A percentile compares a stretch with the other conserved stretches of the same genome.
Conservation (phyloP, 2,329 filamentous ascomycete species). For the Cladosporium sp. region DNA sequence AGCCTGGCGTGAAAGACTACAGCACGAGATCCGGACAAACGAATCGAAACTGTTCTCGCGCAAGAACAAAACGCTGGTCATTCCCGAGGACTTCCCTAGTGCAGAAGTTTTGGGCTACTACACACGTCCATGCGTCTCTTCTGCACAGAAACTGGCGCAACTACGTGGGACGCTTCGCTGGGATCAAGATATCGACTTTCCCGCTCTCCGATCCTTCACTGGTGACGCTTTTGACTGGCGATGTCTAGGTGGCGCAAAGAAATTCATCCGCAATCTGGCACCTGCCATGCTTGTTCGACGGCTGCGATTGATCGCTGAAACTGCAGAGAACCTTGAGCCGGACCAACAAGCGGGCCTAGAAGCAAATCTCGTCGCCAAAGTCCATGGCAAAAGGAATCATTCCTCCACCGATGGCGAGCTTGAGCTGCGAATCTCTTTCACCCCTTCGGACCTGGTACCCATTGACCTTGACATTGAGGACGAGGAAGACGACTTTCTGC, state of each 20-base stretch:
- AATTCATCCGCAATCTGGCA: conserved; percentile 74
- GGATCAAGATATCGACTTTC: conserved; percentile 58
- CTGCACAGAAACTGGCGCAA: conserved; percentile 48
- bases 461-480: conserved; percentile 72
- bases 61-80: conserved; percentile 64
- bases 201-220: conserved; percentile 65
- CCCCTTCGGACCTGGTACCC: conserved; percentile 69
- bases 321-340: conserved; percentile 7
- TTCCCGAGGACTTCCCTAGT: conserved; percentile 78
- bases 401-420: conserved; percentile 66
- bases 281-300: conserved; percentile 65
- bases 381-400: conserved; percentile 64
- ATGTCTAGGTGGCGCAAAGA: conserved; percentile 69
- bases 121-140: conserved; percentile 76
- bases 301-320: conserved; percentile 35
- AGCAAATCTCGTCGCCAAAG: conserved; percentile 53
- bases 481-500: conserved; percentile 48
- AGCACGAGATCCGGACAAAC: conserved; percentile 75
- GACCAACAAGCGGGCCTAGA: conserved; percentile 42
- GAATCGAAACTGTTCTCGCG: conserved; percentile 72
- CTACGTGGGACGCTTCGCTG: conserved; percentile 52
- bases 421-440: conserved; percentile 73
- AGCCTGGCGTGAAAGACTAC: conserved; percentile 65
- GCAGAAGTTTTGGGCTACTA: conserved; percentile 77
- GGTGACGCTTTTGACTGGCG: conserved; percentile 82